Evolutionary conservation across 164 flowering plant species (phyloP).

Genomic region (Buxus sempervirens): DNA sequence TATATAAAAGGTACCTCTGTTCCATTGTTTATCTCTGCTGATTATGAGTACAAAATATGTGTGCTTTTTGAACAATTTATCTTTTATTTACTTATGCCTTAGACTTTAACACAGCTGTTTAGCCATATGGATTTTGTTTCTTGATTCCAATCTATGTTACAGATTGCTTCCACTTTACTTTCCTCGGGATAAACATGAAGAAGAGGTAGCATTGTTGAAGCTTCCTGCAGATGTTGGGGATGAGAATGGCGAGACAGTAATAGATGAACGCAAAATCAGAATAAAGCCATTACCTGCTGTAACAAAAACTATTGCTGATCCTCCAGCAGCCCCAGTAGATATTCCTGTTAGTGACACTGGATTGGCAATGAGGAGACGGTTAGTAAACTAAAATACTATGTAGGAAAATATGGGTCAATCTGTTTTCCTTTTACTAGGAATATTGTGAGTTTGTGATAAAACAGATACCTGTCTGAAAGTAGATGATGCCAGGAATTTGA

Average conservation of each 20-base stretch:
- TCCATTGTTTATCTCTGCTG: not conserved
- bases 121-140: not conserved
- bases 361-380: slow-evolving; percentile 50
- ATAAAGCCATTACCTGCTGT: slow-evolving; percentile 59
- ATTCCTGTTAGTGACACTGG: slow-evolving; percentile 52
- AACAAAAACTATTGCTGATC: slow-evolving; percentile 35
- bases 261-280: slow-evolving; percentile 81
- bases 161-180: slow-evolving; percentile 91
- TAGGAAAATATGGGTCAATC: not conserved
- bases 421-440: not conserved
- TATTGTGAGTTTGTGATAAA: no score
- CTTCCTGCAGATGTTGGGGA: slow-evolving; percentile 92
- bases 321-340: slow-evolving; percentile 39
- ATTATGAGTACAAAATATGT: not conserved
- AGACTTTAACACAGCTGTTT: not conserved
- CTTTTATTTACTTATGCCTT: not conserved
- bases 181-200: slow-evolving; percentile 94
- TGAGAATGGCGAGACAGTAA: slow-evolving; percentile 77
- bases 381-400: slow-evolving; percentile 7
- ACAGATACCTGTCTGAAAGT: no score
- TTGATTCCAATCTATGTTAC: not conserved
- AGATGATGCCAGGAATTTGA: not conserved
- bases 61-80: not conserved
- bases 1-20: slow-evolving; percentile 78
- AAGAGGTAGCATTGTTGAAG: slow-evolving; percentile 79